Conservation (phyloP, 108 stramenopile species). For the Nitzschia sp. region DNA sequence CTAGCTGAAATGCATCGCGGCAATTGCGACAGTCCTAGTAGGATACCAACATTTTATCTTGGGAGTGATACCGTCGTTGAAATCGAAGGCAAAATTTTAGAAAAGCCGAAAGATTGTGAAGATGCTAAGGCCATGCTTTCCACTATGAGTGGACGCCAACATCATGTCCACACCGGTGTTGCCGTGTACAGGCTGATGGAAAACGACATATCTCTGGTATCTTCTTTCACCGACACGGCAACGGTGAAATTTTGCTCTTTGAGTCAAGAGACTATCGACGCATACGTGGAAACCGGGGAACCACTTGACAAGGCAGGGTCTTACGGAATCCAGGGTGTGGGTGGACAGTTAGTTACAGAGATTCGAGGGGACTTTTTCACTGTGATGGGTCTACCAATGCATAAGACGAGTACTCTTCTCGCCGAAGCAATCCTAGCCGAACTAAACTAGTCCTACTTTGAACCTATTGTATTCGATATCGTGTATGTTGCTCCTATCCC, state of each 20-base stretch:
- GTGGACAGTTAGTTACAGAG: conserved; percentile 25
- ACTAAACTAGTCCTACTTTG: neutral
- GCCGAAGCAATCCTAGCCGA: conserved; percentile 39
- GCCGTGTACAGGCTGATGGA: conserved; percentile 58
- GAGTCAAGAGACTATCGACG: conserved; percentile 66
- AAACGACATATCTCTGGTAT: conserved; percentile 29
- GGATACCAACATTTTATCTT: conserved; percentile 49
- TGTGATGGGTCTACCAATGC: conserved; percentile 95
- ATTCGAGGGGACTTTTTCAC: conserved; percentile 57
- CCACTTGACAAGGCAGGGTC: conserved; percentile 93
- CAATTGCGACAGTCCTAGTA: too few relatives aligned
- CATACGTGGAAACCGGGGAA: conserved; percentile 87
- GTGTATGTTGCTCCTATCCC: too few relatives aligned
- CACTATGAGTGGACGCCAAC: conserved; percentile 71
- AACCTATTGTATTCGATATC: too few relatives aligned
- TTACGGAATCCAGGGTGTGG: conserved; percentile 94
- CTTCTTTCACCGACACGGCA: conserved; percentile 82
- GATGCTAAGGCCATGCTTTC: conserved; percentile 81
- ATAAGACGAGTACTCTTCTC: conserved; percentile 60
- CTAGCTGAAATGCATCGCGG: conserved; percentile 39
- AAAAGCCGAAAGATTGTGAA: conserved; percentile 80
- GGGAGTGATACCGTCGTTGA: conserved; percentile 87
- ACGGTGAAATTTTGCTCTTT: conserved; percentile 77
- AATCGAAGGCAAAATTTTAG: conserved; percentile 65
- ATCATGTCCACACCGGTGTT: conserved; percentile 92